These are phyloP conservation scores for Colletotrichum sp. DNA, from an alignment of 2,329 filamentous ascomycete genomes.

Conservation along the genomic window DNA sequence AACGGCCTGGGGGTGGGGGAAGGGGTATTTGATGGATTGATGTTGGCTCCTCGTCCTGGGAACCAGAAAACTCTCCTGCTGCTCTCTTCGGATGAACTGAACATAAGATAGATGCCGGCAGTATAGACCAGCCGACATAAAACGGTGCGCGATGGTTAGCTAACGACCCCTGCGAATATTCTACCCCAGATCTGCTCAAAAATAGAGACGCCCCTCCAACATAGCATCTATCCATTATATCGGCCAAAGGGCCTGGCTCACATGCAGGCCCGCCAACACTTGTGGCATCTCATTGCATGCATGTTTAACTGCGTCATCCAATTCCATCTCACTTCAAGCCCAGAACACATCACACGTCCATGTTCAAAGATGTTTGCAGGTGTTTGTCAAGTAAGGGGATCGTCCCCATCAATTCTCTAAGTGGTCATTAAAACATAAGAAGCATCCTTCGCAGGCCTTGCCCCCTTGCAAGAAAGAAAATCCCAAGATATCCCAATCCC, in stretches of 20 bases:
- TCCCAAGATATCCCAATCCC: background rate
- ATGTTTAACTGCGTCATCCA: background rate
- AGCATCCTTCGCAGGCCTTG: background rate
- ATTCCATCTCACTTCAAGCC: background rate
- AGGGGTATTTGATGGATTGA: background rate
- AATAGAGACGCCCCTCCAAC: background rate
- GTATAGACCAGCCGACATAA: background rate
- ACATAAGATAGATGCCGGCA: background rate
- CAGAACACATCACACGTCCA: background rate
- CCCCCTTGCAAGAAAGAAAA: background rate
- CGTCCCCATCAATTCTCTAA: background rate
- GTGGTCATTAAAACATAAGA: background rate
- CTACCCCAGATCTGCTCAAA: background rate
- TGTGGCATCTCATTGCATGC: background rate
- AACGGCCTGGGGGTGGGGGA: background rate
- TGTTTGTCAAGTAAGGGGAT: background rate
- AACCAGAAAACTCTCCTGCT: background rate
- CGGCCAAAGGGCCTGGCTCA: background rate
- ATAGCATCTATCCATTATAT: background rate
- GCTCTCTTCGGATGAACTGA: background rate
- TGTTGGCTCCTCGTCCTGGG: background rate
- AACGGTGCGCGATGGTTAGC: background rate
- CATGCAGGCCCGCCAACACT: background rate
- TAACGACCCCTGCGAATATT: background rate
- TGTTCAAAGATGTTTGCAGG: background rate